These are phyloP conservation scores for Citrus hindsii DNA, from an alignment of 345 rosid genomes.

Conservation along the genomic window DNA sequence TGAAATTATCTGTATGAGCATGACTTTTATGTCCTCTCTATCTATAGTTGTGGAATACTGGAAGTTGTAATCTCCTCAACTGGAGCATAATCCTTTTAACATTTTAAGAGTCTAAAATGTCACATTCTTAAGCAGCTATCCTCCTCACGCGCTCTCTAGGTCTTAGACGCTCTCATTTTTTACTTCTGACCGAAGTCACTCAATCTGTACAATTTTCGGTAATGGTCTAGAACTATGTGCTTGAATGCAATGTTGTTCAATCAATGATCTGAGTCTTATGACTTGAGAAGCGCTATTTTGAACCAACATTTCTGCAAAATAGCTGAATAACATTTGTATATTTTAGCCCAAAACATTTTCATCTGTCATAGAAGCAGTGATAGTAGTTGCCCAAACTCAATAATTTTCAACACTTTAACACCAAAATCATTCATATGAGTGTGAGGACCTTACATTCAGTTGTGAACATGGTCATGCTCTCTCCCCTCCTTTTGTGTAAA, in stretches of 20 bases:
- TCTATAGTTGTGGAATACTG: not conserved
- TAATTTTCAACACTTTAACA: not conserved
- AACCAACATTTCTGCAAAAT: not conserved
- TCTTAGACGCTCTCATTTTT: not conserved
- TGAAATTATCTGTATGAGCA: not conserved
- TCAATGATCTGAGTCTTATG: not conserved
- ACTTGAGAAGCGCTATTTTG: not conserved
- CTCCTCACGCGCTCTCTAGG: not conserved
- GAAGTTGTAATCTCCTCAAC: not conserved
- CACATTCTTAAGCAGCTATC: not conserved
- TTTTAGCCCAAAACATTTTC: not conserved
- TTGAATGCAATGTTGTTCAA: not conserved
- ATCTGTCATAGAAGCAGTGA: not conserved
- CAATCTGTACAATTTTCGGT: not conserved
- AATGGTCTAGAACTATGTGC: not conserved
- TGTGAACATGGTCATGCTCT: not conserved
- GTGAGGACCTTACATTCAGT: too few species aligned
- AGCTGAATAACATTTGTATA: not conserved
- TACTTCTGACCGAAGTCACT: not conserved
- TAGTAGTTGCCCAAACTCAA: not conserved
- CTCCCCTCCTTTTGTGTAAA: not conserved
- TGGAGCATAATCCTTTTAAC: not conserved
- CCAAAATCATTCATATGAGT: not conserved
- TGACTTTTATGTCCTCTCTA: not conserved
- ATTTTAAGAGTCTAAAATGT: not conserved